Evolutionary conservation across 2,329 filamentous ascomycete species (phyloP), one percentile per base, ranked within the genome.

Genomic region (Exophiala bonariae): DNA sequence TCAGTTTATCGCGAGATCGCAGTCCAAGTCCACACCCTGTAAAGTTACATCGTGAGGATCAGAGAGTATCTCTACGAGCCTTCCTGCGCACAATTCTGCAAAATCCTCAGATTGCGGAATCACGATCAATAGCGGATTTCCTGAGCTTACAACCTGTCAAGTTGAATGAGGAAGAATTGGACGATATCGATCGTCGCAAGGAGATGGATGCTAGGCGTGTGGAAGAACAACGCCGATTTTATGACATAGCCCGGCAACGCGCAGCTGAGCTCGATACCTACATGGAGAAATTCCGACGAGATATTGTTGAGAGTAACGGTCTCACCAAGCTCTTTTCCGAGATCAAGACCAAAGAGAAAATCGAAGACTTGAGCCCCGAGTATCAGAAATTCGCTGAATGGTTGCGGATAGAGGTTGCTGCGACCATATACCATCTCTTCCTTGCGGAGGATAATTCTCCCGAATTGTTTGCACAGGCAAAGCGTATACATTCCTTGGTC

Each of bases 361-460:
- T 99, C 43, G 80, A 82, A 55, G 89, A 96, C 58, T 78, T 99
- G 43, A 95, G 89, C 62, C 85, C 95, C 9, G 91, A 97, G 66
- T 97, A 97, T 67, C 88, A 93, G 63, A 99, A 97, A 66, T 97
- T 99, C 64, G 92, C 92, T 14, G 93, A 99, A 67, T 99, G 93
- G 93, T 75, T 97, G 41, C 85, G 93, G 31, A 99, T 99, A 62
- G 93, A 99, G 71, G 85, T 99, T 39, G 93, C 93, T 18, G 93
- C 93, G 32, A 96, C 93, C 17, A 83, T 97, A 49, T 99, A 99
- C 64, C 93, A 99, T 66, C 76, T 99, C 26, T 99, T 99, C 76
- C 78, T 99, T 35, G 93, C 93, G 4, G 93, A 99, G 66, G 93
- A 99, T 70, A 99, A 99, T 67, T 96, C 92, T 0, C 91, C 93